Evolutionary conservation across 805 yeast species (phyloP).

Genomic region (Saccharomycopsis sp.): DNA sequence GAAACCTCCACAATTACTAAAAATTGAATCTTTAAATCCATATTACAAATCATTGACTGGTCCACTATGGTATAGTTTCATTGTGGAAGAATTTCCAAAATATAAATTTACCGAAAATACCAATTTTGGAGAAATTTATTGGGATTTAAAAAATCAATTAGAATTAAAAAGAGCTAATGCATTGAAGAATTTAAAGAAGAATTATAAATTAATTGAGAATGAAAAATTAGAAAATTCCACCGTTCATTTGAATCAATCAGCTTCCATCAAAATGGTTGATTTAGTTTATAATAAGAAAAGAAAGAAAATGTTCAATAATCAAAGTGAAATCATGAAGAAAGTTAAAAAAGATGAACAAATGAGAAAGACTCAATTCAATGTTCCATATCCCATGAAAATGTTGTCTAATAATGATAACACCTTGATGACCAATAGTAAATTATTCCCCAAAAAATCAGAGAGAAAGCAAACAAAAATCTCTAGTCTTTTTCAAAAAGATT

Average conservation of each 20-base stretch:
- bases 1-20: slow-evolving; percentile 8
- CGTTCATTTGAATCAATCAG: slow-evolving; percentile 8
- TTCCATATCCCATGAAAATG: too few species aligned
- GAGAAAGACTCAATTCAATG: slow-evolving; percentile 6
- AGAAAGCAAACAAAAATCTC: too few species aligned
- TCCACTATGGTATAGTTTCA: slow-evolving; percentile 8
- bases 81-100: slow-evolving; percentile 10
- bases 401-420: too few species aligned
- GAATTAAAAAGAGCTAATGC: slow-evolving; percentile 6
- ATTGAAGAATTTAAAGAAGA: slow-evolving; percentile 13
- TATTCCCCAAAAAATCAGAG: too few species aligned
- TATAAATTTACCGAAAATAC: too few species aligned
- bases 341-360: slow-evolving; percentile 1
- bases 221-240: slow-evolving; percentile 5
- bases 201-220: slow-evolving; percentile 5
- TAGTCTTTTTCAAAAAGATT: too few species aligned
- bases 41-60: slow-evolving; percentile 1
- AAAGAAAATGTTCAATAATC: slow-evolving; percentile 3
- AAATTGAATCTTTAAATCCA: slow-evolving; percentile 7
- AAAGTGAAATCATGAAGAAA: slow-evolving; percentile 10
- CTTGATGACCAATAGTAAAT: too few species aligned
- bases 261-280: slow-evolving; percentile 8
- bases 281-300: slow-evolving; percentile 3
- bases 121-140: too few species aligned
- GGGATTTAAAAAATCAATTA: too few species aligned